Conservation (phyloP, 225 moss, liverwort and hornwort genomes). For the Takakia lepidozioides region DNA sequence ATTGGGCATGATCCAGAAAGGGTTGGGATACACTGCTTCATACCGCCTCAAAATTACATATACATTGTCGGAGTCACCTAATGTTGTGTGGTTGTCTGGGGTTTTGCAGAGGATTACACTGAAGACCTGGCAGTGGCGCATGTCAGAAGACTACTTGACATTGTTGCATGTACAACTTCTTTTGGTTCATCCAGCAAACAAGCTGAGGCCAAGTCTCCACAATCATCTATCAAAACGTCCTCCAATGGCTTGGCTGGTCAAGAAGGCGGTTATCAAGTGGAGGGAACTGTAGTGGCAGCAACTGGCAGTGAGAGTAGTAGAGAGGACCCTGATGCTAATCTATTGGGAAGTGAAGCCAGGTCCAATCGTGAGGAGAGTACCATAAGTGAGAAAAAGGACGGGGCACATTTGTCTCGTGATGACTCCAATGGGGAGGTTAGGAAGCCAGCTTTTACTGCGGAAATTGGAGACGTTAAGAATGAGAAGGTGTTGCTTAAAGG, state of each 20-base stretch:
- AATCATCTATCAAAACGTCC: slow-evolving; percentile 15
- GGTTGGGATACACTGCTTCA: too few relatives aligned
- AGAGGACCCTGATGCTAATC: neutral
- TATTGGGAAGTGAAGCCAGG: slow-evolving; percentile 7
- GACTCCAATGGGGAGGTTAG: too few relatives aligned
- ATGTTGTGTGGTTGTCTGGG: neutral
- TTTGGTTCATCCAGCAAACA: slow-evolving; percentile 45
- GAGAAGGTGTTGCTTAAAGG: slow-evolving; percentile 40
- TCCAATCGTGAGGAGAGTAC: slow-evolving; percentile 11
- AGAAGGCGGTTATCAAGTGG: too few relatives aligned
- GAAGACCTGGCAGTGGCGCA: slow-evolving; percentile 36
- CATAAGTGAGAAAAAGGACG: too few relatives aligned
- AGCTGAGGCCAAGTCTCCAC: slow-evolving; percentile 26
- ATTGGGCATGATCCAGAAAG: too few relatives aligned
- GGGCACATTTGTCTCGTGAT: too few relatives aligned
- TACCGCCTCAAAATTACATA: too few relatives aligned
- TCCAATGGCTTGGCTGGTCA: slow-evolving; percentile 5
- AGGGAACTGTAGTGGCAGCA: slow-evolving; percentile 16
- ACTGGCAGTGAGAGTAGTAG: slow-evolving; percentile 15
- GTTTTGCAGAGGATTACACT: slow-evolving; percentile 49
- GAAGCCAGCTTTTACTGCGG: too few relatives aligned
- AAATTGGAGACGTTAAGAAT: slow-evolving; percentile 7
- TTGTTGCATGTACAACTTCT: slow-evolving; percentile 53
- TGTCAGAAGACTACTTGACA: slow-evolving; percentile 48
- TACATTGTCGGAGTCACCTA: too few relatives aligned